Percentiles rank a stretch among this genome's conserved stretches.
Evolutionary conservation across 2,329 filamentous ascomycete species (phyloP).

Genomic region (Dothidotthia symphoricarpi): DNA sequence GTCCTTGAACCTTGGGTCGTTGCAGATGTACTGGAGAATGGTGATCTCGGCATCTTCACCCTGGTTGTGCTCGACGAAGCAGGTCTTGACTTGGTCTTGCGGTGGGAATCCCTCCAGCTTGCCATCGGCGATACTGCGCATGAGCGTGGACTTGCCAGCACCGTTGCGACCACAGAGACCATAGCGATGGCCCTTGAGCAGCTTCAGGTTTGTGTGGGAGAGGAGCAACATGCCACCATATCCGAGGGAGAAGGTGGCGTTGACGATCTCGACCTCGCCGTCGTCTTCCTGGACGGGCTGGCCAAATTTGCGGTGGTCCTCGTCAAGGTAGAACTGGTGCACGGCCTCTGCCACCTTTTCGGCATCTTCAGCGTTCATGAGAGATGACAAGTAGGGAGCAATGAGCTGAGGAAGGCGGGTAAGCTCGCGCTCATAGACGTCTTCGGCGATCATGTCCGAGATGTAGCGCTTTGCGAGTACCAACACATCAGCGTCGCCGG

Average conservation of each 20-base stretch:
- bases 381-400: conserved; percentile 69
- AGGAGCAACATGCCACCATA: conserved; percentile 97
- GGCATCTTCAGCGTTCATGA: conserved; percentile 64
- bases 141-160: conserved; percentile 97
- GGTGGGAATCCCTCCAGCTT: conserved; percentile 97
- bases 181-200: conserved; percentile 95
- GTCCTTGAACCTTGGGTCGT: conserved; percentile 80
- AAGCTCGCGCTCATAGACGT: conserved; percentile 79
- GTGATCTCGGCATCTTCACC: conserved; percentile 95
- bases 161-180: conserved; percentile 96
- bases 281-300: conserved; percentile 83
- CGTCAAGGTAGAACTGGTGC: conserved; percentile 74
- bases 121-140: conserved; percentile 92
- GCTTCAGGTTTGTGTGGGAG: conserved; percentile 89
- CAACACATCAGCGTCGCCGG: conserved; percentile 63
- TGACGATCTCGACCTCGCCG: conserved; percentile 93
- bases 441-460: conserved; percentile 79
- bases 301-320: conserved; percentile 85
- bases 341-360: conserved; percentile 69
- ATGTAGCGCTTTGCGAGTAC: conserved; percentile 71
- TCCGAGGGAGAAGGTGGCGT: conserved; percentile 93
- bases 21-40: conserved; percentile 88
- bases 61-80: conserved; percentile 99
- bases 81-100: conserved; percentile 88
- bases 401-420: conserved; percentile 68